These are phyloP conservation scores for Pseudocercospora fuligena DNA, from an alignment of 2,329 filamentous ascomycete species.

Conservation along the genomic window DNA sequence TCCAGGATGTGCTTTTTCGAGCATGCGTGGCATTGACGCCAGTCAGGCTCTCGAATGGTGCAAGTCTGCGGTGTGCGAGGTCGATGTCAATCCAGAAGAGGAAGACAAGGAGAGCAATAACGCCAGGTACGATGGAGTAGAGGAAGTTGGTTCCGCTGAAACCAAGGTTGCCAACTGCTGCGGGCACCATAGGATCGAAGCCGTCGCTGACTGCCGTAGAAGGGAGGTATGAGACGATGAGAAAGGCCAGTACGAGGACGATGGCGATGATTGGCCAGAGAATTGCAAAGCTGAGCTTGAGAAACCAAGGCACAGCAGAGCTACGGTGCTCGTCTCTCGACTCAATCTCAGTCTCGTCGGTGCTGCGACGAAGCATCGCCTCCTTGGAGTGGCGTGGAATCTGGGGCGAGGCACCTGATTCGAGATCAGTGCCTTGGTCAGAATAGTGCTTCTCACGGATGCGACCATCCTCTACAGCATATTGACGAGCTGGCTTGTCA, in stretches of 20 bases:
- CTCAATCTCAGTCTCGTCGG: neutral
- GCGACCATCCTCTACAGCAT: conserved; percentile 55
- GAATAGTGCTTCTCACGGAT: conserved; percentile 51
- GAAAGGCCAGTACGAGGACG: conserved; percentile 69
- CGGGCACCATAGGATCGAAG: conserved; percentile 71
- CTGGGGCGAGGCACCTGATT: conserved; percentile 27
- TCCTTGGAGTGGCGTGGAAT: conserved; percentile 52
- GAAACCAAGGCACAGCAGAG: conserved; percentile 68
- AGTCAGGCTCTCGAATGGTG: conserved; percentile 69
- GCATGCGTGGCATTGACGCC: conserved; percentile 39
- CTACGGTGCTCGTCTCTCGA: conserved; percentile 12
- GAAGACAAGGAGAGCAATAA: conserved; percentile 70
- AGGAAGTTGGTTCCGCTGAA: conserved; percentile 90
- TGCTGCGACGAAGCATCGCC: conserved; percentile 33
- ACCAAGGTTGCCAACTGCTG: conserved; percentile 50
- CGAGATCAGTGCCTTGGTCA: conserved; percentile 38
- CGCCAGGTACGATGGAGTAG: conserved; percentile 75
- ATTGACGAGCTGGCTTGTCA: conserved; percentile 56
- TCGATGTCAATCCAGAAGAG: conserved; percentile 71
- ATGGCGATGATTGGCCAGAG: conserved; percentile 66
- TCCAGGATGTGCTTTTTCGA: conserved; percentile 26
- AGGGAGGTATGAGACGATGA: conserved; percentile 76
- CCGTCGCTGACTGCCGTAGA: conserved; percentile 68
- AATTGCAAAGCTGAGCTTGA: conserved; percentile 69
- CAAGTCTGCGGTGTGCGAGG: conserved; percentile 66